Base-by-base conservation (phyloP, 1,284 basidiomycete genomes). In the Stygiomarasmius scandens region DNA sequence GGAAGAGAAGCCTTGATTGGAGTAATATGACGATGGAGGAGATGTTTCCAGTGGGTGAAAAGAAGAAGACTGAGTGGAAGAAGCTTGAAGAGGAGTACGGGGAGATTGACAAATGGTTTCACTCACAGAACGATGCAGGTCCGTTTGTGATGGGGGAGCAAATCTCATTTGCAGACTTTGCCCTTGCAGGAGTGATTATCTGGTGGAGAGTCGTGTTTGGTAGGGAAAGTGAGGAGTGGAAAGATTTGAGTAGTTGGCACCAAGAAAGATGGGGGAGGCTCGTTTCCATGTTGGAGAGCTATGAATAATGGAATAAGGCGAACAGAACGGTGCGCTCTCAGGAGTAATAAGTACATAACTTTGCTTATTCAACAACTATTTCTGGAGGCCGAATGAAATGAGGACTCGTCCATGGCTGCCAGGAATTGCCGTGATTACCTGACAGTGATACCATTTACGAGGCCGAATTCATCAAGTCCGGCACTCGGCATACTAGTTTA, bases 81-180 rank as follows among this genome's bases (percentile, higher is more conserved):
- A 25, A 44, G 45, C 16, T 55, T 6, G 20, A 49, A 22, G 14
- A 14, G 20, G 20, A 29, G 4, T 49, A 3, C 29, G 54, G 45
- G 19, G 25, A 36, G 29, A 44, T 46, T 10, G 27, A 25, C 19
- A 27, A 27, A 4, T 47, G 46, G 46, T 5, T 24, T 20, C 19
- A 20, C 46, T 5, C 5, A 32, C 8, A 5, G 38, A 4, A 4
- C 5, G n/a, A 41, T 16, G 38, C 4, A 16, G 38, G 38, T 4
- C 11, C n/a, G n/a, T 41, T 41, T 19, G 38, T 41, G 4, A 60
- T 58, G 56, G 66, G 63, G 8, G 60, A 64, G 10, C 43, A 49
- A 22, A 44, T 54, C 38, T 65, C 61, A 3, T 74, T 65, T 55
- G 72, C 71, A n/a, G 76, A 77, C 48, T 50, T 74, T n/a, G 63